Base-by-base conservation (phyloP, 805 yeast species). In the Saccharomycopsis guyanensis region DNA sequence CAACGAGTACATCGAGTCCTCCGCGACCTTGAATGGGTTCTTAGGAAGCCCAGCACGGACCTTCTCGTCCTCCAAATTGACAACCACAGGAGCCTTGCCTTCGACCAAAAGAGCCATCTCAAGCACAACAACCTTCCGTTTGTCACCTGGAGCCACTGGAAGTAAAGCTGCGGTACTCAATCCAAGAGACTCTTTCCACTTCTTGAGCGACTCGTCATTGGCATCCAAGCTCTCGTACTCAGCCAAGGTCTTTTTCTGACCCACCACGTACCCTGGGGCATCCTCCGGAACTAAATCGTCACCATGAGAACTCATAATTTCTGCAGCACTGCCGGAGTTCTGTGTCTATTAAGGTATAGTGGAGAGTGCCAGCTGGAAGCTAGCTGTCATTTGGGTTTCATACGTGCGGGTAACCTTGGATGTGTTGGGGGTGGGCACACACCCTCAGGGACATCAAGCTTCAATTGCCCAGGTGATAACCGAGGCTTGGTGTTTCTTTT, bases 181-280 rank as follows among this genome's bases (percentile, higher is more conserved):
- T 0, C 97, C 97, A 27, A 88, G 68, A 1, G 95, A 84, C 47
- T 80, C 85, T 63, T 89, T 89, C 97, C 97, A 88, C 63, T 85
- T 86, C 52, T 82, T 85, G 53, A 88, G 70, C 15, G 94, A 82
- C 64, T 86, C 96, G 61, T 88, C 97, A 56, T 87, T 84, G 10
- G 91, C 91, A 60, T 88, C 97, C 55, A 88, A 66, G 47, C 80
- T 73, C 46, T 81, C 77, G 64, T 88, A 88, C 60, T 88, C 96
- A 37, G 76, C 87, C 36, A 88, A 73, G 15, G 94, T 82, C 59
- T 87, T 87, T 68, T 88, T 76, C 22, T 61, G 64, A 6, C 62
- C 61, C 19, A 59, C 63, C 34, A 61, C 73, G 69, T 82, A 84
- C 6, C 82, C 82, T 52, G 78, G 78, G 39, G 72, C 76, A 45